These are phyloP conservation scores for Carallia brachiata DNA, from an alignment of 345 rosid species.

Conservation along the genomic window DNA sequence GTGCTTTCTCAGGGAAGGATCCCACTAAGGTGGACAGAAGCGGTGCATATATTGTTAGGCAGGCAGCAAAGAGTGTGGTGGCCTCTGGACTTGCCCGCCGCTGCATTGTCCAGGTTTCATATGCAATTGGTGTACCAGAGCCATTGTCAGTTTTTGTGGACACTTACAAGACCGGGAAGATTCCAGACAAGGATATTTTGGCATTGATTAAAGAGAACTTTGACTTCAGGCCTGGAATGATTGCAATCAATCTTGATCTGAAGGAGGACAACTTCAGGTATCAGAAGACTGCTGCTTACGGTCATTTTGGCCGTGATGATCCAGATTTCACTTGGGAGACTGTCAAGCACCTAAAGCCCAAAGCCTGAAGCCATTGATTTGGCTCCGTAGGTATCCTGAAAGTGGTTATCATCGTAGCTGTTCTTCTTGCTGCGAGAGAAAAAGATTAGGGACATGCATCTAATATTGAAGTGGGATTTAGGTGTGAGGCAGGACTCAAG, in stretches of 20 bases:
- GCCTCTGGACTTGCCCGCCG: conserved; percentile 76
- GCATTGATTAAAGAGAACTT: conserved; percentile 52
- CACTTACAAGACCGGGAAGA: conserved; percentile 36
- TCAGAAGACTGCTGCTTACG: conserved; percentile 76
- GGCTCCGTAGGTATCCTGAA: not conserved
- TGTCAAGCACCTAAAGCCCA: conserved; percentile 64
- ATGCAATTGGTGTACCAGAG: conserved; percentile 69
- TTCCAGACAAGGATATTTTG: conserved; percentile 37
- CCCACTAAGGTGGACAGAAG: conserved; percentile 80
- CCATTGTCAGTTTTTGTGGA: conserved; percentile 66
- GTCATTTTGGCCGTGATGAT: conserved; percentile 72
- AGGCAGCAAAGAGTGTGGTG: conserved; percentile 75
- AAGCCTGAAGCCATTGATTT: conserved; percentile 34
- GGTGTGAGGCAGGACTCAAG: not conserved
- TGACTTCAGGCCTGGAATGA: conserved; percentile 82
- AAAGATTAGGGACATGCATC: conserved; percentile 21
- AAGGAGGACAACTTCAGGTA: conserved; percentile 66
- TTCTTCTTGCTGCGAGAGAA: conserved; percentile 17
- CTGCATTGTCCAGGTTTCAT: conserved; percentile 72
- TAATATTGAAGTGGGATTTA: not conserved
- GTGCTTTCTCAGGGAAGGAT: conserved; percentile 63
- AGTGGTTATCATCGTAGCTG: conserved; percentile 18
- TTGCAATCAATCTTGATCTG: conserved; percentile 69
- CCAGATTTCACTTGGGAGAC: conserved; percentile 78
- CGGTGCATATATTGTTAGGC: conserved; percentile 78